Percentiles rank a stretch among this genome's conserved stretches.
Evolutionary conservation across 352 stramenopile species (phyloP).

Genomic region (Globisporangium polare): DNA sequence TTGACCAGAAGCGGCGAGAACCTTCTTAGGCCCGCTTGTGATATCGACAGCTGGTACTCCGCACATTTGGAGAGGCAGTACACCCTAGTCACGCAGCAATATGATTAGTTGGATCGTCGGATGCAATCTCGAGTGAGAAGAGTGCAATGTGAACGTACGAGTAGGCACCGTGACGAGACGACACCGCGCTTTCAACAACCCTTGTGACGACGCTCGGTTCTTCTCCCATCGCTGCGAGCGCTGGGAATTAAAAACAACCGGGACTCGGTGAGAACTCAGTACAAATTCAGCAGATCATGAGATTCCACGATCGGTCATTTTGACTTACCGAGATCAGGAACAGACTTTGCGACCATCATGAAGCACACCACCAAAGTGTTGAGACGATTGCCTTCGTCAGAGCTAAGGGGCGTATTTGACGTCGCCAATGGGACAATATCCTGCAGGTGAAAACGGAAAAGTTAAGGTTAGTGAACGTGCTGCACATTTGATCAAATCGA

Average conservation of each 20-base stretch:
- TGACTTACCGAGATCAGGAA: slow-evolving; percentile 41
- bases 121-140: neutral
- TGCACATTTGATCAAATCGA: neutral
- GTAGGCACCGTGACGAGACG: slow-evolving; percentile 26
- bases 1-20: slow-evolving; percentile 29
- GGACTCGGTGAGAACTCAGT: slow-evolving; percentile 5
- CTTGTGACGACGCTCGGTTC: slow-evolving; percentile 21
- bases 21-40: slow-evolving; percentile 15
- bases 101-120: neutral
- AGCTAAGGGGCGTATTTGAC: slow-evolving; percentile 19
- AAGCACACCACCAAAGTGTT: slow-evolving; percentile 47
- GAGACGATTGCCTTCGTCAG: slow-evolving; percentile 26
- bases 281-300: neutral
- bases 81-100: slow-evolving; percentile 2
- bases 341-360: slow-evolving; percentile 49
- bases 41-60: slow-evolving; percentile 34
- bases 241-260: slow-evolving; percentile 1
- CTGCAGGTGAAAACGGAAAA: slow-evolving; percentile 17
- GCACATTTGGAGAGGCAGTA: slow-evolving; percentile 43
- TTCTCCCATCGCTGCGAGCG: slow-evolving; percentile 4
- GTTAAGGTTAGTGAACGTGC: neutral
- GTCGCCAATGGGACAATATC: slow-evolving; percentile 46
- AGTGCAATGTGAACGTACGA: slow-evolving; percentile 29
- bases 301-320: neutral
- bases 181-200: slow-evolving; percentile 29